Base-by-base conservation (phyloP, 2,329 filamentous ascomycete genomes). In the Purpureocillium lavendulum region DNA sequence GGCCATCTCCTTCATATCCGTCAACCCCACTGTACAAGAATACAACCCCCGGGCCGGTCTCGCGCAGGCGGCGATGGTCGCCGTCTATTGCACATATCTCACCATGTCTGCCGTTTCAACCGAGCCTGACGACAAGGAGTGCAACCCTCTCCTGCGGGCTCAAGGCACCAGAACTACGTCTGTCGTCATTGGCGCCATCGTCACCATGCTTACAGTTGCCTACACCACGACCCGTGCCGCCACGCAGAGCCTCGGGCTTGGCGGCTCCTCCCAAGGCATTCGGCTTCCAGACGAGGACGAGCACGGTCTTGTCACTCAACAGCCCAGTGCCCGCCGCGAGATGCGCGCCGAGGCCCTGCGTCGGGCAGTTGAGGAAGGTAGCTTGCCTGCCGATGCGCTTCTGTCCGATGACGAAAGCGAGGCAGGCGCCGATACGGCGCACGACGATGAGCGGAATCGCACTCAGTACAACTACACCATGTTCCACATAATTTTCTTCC, bases 71-170 rank as follows among this genome's bases (percentile, higher is more conserved):
- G 90, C 92, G 45, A 96, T 97, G 77, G 92, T 98, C 33, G 87
- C 89, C 14, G 78, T 95, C 42, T 98, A 98, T 71, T 98, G 92
- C 76, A 97, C 92, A 33, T 98, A 98, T 58, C 77, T 98, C 40
- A 98, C 92, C 49, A 87, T 98, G 80, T 96, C 89, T 3, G 92
- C 92, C 18, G 92, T 98, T 1, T 94, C 88, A 40, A 97, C 98
- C 92, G 90, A 98, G 55, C 92, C 92, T 1, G 90, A 97, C 60
- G 68, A 96, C 67, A 83, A 86, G 52, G 76, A 86, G 48, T 98
- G 92, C 77, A 98, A 98, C 63, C 92, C 92, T 8, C 73, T 98
- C 26, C 73, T 96, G 45, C 80, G 77, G 39, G 89, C 88, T 7
- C 84, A 85, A 45, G 88, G 87, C 44, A 92, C 90, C 9, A 80